Evolutionary conservation across 345 rosid species (phyloP).

Genomic region (Rhodamnia argentea): DNA sequence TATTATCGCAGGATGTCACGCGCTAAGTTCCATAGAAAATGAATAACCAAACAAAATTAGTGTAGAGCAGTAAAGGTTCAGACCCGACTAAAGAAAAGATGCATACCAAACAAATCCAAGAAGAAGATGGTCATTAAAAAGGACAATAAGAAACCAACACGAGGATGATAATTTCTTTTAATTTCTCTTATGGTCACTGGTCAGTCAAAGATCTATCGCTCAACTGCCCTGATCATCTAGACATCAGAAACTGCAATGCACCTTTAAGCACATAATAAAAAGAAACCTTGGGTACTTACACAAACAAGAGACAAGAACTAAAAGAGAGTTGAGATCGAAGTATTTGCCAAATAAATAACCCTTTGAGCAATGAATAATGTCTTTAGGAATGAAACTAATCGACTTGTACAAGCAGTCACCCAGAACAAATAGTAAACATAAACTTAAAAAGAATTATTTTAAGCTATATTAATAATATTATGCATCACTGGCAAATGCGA

Average conservation of each 20-base stretch:
- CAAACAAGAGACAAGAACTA: background rate
- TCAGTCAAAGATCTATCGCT: background rate
- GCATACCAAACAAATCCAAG: background rate
- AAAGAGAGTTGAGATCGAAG: background rate
- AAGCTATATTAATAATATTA: background rate
- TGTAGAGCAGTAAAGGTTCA: background rate
- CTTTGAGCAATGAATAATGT: background rate
- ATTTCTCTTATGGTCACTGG: background rate
- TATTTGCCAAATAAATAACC: background rate
- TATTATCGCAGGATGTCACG: background rate
- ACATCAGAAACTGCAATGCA: background rate
- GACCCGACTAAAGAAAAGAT: background rate
- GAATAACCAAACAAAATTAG: background rate
- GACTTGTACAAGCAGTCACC: background rate
- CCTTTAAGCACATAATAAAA: background rate
- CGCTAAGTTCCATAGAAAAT: background rate
- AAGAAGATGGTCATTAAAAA: background rate
- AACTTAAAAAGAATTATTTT: background rate
- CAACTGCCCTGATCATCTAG: background rate
- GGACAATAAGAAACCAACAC: background rate
- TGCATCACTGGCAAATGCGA: background rate
- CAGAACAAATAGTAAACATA: background rate
- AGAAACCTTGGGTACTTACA: background rate
- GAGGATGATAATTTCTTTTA: background rate
- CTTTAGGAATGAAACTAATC: background rate